A percentile compares a stretch with the other conserved stretches of the same genome.
These are phyloP conservation scores for Salvia hispanica DNA, from an alignment of 257 asterid genomes.

Conservation along the genomic window DNA sequence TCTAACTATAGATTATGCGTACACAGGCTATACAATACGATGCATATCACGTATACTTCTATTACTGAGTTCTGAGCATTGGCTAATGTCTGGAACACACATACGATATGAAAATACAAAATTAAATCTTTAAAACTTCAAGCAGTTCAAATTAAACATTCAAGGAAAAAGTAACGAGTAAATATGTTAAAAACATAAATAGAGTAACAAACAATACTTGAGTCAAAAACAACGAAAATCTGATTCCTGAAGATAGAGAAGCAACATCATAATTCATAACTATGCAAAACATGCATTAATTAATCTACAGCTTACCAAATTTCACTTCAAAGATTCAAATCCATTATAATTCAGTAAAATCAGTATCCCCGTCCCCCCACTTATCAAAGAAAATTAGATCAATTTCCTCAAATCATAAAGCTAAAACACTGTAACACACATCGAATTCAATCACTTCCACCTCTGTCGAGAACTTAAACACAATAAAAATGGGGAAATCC, in stretches of 20 bases:
- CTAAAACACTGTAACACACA: not conserved
- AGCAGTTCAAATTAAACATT: not conserved
- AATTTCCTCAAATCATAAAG: constrained; percentile 1
- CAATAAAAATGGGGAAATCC: constrained; percentile 17
- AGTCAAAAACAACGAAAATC: not conserved
- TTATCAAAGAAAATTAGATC: not conserved
- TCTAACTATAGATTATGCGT: constrained; percentile 12
- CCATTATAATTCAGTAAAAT: constrained; percentile 7
- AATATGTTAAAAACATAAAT: not conserved
- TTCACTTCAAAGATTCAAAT: constrained; percentile 9
- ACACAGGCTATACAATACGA: not conserved
- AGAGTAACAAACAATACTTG: not conserved
- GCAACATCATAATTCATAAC: not conserved
- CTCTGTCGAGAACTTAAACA: constrained; percentile 1
- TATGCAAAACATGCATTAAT: constrained; percentile 5
- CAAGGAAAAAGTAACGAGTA: constrained; percentile 1
- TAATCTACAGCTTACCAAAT: not conserved
- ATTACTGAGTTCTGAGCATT: not conserved
- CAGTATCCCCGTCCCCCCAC: constrained; percentile 3
- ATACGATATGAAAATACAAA: not conserved
- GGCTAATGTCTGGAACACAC: not conserved
- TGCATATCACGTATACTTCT: not conserved
- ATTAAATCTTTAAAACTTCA: constrained; percentile 2
- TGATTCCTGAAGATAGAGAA: not conserved
- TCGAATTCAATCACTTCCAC: not conserved